Evolutionary conservation across 441 rosid genomes (phyloP).

Genomic region (Croton laevigatus): DNA sequence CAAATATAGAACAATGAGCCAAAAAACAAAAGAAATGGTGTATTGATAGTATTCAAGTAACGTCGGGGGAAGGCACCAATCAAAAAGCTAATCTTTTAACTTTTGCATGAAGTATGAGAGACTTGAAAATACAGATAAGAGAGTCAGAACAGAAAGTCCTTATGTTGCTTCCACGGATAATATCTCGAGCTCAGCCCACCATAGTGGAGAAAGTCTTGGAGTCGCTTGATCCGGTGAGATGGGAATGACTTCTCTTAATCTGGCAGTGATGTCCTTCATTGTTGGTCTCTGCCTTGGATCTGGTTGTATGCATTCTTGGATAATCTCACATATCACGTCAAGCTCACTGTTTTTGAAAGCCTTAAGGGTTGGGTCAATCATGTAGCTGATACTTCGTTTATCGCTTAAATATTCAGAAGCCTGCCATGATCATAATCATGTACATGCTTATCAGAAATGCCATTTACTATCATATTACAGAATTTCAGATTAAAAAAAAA

Average conservation of each 20-base stretch:
- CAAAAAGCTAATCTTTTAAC: slow-evolving; percentile 15
- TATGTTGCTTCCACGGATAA: slow-evolving; percentile 75
- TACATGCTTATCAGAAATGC: neutral
- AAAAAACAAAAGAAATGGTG: neutral
- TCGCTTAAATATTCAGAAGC: slow-evolving; percentile 53
- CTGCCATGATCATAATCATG: slow-evolving; percentile 31
- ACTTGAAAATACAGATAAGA: slow-evolving; percentile 29
- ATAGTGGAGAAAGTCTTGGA: slow-evolving; percentile 83
- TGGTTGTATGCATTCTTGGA: slow-evolving; percentile 49
- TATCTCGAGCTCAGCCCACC: slow-evolving; percentile 98
- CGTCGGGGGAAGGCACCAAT: neutral
- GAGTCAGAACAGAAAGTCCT: slow-evolving; percentile 11
- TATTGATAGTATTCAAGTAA: neutral
- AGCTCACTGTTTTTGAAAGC: slow-evolving; percentile 59
- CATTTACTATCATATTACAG: neutral
- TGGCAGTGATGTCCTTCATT: slow-evolving; percentile 49
- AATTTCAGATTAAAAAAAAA: neutral
- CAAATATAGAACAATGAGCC: slow-evolving; percentile 12
- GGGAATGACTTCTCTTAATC: slow-evolving; percentile 45
- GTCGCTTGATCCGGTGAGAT: slow-evolving; percentile 76
- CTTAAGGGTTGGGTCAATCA: slow-evolving; percentile 64
- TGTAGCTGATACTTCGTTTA: slow-evolving; percentile 32
- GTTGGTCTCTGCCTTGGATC: slow-evolving; percentile 59
- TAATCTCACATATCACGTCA: slow-evolving; percentile 52
- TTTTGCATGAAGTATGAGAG: slow-evolving; percentile 18